Base-by-base conservation (phyloP, 805 yeast species). In the Lipomyces anomalus region DNA sequence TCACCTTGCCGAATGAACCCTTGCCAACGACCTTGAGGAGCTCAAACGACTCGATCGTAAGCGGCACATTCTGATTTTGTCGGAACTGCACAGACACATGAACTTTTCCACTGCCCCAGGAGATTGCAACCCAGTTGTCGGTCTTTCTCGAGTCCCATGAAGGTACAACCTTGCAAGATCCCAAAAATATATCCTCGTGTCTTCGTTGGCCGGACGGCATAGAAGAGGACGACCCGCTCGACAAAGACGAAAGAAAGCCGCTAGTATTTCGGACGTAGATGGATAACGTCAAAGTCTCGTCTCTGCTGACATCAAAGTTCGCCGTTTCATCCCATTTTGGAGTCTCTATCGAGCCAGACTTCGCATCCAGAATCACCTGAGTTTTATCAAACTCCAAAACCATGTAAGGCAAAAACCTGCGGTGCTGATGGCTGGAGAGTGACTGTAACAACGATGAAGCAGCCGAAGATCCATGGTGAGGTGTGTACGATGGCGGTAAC, bases 1-100 rank as follows among this genome's bases (percentile, higher is more conserved):
- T 92, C 43, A 92, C 98, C 67, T 92, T 92, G 42, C 98, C 98
- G 64, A 92, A 92, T 6, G 97, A 88, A 5, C 98, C 98, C 64
- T 92, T 92, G 30, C 98, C 98, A 44, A 92, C 87, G 20, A 92
- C 98, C 66, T 92, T 92, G 56, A 92, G 73, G 42, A 92, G 69
- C 58, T 88, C 95, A 67, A 92, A 90, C 61, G 90, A 96, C 46
- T 88, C 95, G 55, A 92, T 87, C 1, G 87, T 73, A 40, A 92
- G 70, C 40, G 83, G 82, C 53, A 81, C 77, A 61, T 76, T 78
- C 53, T 67, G 75, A 43, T 75, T 70, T 17, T 87, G 83, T 63
- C 80, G 80, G 66, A 78, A 84, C 59, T 82, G 87, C 28, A 84
- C 73, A 20, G 82, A 73, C 22, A 85, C 61, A 59, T 78, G 59